Evolutionary conservation across 306 rosid genomes (phyloP).

Genomic region (Sesbania bispinosa): DNA sequence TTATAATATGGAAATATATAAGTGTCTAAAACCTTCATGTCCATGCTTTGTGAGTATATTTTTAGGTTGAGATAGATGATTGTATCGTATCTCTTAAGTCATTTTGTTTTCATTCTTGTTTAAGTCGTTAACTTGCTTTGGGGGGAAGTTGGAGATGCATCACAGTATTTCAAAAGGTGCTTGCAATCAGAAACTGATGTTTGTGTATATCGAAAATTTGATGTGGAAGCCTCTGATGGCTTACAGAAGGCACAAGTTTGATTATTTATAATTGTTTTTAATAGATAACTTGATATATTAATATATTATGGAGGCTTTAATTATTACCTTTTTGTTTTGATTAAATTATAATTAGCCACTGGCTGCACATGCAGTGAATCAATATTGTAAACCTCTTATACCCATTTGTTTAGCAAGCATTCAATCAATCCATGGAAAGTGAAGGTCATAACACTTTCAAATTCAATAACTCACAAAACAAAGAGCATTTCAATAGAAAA

Average conservation of each 20-base stretch:
- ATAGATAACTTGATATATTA: conserved; percentile 8
- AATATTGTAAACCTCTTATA: conserved; percentile 4
- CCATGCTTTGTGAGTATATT: no score
- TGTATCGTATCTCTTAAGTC: neutral
- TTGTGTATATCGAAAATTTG: conserved; percentile 77
- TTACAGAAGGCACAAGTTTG: conserved; percentile 82
- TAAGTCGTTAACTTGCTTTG: conserved; percentile 81
- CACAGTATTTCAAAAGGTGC: conserved; percentile 72
- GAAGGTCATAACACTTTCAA: no score
- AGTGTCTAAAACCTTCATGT: no score
- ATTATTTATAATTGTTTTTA: conserved; percentile 21
- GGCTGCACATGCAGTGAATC: conserved; percentile 2
- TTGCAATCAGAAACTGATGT: conserved; percentile 69
- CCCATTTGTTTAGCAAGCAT: no score
- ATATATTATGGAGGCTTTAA: conserved; percentile 10
- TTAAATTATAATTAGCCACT: conserved; percentile 20
- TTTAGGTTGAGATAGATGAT: conserved; percentile 15
- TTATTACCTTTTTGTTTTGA: neutral
- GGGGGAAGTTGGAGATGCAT: conserved; percentile 87
- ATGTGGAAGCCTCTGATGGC: conserved; percentile 94
- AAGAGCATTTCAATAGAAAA: no score
- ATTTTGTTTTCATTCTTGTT: conserved; percentile 28
- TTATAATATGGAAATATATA: no score
- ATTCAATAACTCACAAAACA: no score
- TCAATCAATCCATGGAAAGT: no score